These are phyloP conservation scores for Cercospora sp. DNA, from an alignment of 2,329 filamentous ascomycete genomes.

Conservation along the genomic window DNA sequence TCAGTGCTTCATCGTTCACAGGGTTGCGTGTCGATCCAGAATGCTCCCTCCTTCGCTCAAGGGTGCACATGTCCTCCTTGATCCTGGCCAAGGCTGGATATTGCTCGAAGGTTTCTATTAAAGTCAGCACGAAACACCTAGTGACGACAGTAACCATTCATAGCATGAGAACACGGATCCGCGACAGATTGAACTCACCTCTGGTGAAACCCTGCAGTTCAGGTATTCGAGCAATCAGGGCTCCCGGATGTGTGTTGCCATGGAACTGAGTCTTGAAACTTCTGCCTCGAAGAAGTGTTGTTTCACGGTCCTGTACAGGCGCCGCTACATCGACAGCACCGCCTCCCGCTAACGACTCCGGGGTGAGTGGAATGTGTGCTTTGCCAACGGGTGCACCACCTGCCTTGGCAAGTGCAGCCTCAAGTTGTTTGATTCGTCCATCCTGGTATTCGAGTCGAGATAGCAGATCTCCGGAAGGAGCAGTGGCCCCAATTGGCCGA, in stretches of 20 bases:
- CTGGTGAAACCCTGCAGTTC: slow-evolving; percentile 34
- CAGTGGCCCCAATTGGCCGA: slow-evolving; percentile 22
- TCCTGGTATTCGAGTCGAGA: slow-evolving; percentile 33
- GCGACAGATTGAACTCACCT: background rate
- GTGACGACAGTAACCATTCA: background rate
- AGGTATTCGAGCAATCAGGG: slow-evolving; percentile 34
- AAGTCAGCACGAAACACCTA: background rate
- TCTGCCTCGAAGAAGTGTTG: slow-evolving; percentile 46
- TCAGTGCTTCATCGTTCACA: slow-evolving; percentile 39
- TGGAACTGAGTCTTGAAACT: slow-evolving; percentile 50
- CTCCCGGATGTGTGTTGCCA: slow-evolving; percentile 45
- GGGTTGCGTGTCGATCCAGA: slow-evolving; percentile 26
- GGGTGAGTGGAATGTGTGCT: slow-evolving; percentile 31
- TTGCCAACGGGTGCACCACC: slow-evolving; percentile 16
- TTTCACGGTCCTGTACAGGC: slow-evolving; percentile 38
- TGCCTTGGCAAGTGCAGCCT: slow-evolving; percentile 29
- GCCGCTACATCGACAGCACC: slow-evolving; percentile 16
- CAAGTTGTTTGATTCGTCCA: slow-evolving; percentile 35
- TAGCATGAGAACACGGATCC: background rate
- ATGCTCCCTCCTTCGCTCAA: slow-evolving; percentile 29
- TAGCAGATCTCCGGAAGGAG: slow-evolving; percentile 28
- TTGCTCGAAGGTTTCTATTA: slow-evolving; percentile 35
- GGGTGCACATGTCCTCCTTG: slow-evolving; percentile 31
- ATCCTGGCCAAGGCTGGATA: slow-evolving; percentile 37
- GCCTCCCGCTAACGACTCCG: slow-evolving; percentile 27